Evolutionary conservation across 2,329 filamentous ascomycete genomes (phyloP), one percentile per base, ranked within the genome.

Genomic region (Xylariaceae sp.): DNA sequence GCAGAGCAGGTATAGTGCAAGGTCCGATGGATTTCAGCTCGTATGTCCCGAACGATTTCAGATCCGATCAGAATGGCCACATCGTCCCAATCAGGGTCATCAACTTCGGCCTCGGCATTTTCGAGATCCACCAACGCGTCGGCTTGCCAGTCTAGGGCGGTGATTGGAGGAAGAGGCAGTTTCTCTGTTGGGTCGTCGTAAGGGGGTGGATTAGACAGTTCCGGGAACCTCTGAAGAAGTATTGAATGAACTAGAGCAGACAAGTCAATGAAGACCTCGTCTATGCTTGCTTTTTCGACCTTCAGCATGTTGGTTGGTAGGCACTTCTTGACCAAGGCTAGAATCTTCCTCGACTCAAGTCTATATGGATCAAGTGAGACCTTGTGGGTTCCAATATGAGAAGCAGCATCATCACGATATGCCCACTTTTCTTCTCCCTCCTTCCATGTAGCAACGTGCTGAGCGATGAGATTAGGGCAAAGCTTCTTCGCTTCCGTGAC

Each of bases 31-130:
- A 99, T 82, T 47, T 83, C 79, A 19, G 79, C 79, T 47, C 95
- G 86, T 16, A 98, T 83, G 58, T 86, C 82, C 17, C 91, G 85
- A 29, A 97, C 87, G 66, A 98, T 95, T 70, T 97, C 92, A 2
- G 92, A 93, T 0, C 90, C 95, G 68, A 97, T 86, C 26, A 91
- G 80, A 71, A 96, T 90, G 14, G 86, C 90, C 63, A 98, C 83
- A 77, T 99, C 95, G 73, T 99, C 94, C 95, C 95, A 99, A 75
- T 99, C 95, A 1, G 92, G 91, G 68, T 96, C 89, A 65, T 89
- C 83, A 17, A 88, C 83, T 73, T 96, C 93, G 9, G 84, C 84
- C 59, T 92, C 85, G 21, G 80, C 79, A 34, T 86, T 80, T 63
- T 95, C 87, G 45, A 96, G 78, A 70, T 93, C 91, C 14, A 96